Evolutionary conservation across 2,329 filamentous ascomycete genomes (phyloP).

Genomic region (Phialemoniopsis sp.): DNA sequence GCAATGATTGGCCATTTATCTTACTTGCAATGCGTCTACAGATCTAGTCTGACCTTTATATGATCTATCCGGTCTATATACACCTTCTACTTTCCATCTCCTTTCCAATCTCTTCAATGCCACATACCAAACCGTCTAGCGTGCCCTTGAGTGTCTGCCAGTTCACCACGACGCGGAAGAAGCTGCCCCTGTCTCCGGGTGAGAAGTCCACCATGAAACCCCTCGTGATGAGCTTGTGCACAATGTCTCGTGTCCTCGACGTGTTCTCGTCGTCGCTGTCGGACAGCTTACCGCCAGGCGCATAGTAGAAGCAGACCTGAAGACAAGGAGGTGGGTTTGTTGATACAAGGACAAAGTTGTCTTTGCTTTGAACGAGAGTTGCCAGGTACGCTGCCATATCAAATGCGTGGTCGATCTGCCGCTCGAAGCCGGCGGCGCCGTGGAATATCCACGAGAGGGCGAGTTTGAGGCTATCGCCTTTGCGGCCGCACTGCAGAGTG

Average conservation of each 20-base stretch:
- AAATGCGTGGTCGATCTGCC: slow-evolving; percentile 70
- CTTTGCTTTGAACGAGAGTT: slow-evolving; percentile 42
- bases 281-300: slow-evolving; percentile 48
- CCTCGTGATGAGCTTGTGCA: slow-evolving; percentile 38
- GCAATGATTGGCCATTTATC: too few relatives aligned
- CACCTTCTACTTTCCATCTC: slow-evolving; percentile 11
- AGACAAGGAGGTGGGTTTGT: slow-evolving; percentile 78
- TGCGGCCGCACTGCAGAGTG: slow-evolving; percentile 87
- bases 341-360: slow-evolving; percentile 68
- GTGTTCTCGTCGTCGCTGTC: slow-evolving; percentile 41
- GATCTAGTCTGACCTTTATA: too few relatives aligned
- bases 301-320: slow-evolving; percentile 93
- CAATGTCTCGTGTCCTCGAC: slow-evolving; percentile 42
- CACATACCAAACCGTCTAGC: slow-evolving; percentile 48
- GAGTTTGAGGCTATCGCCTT: slow-evolving; percentile 82
- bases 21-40: too few relatives aligned
- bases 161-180: slow-evolving; percentile 58
- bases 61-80: too few relatives aligned
- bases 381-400: slow-evolving; percentile 67
- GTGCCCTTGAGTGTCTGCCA: slow-evolving; percentile 48
- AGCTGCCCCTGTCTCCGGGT: slow-evolving; percentile 50
- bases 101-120: slow-evolving; percentile 41
- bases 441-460: slow-evolving; percentile 89
- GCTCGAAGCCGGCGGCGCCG: slow-evolving; percentile 68
- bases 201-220: slow-evolving; percentile 61